These are phyloP conservation scores for Microsporum ferrugineum DNA, from an alignment of 2,329 filamentous ascomycete species.

Conservation along the genomic window DNA sequence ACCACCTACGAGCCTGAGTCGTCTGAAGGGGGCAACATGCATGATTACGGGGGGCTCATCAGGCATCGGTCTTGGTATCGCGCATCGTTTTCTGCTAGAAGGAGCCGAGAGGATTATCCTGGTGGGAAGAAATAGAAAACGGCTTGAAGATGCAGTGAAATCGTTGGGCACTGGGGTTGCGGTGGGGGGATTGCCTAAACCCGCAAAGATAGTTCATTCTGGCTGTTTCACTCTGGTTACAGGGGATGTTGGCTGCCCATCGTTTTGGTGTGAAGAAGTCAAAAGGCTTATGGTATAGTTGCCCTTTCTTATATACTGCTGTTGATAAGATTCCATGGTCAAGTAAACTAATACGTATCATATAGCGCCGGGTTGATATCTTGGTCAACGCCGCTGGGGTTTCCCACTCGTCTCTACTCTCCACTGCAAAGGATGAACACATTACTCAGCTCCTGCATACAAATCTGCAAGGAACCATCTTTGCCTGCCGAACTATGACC, in stretches of 20 bases:
- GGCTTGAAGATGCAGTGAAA: constrained; percentile 33
- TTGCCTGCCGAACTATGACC: constrained; percentile 30
- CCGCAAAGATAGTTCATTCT: constrained; percentile 4
- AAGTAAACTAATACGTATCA: not conserved
- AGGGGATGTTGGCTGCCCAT: constrained; percentile 25
- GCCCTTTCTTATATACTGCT: not conserved
- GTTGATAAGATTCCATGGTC: not conserved
- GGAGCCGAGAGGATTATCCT: constrained; percentile 50
- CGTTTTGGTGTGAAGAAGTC: constrained; percentile 24
- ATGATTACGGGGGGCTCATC: constrained; percentile 60
- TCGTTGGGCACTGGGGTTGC: constrained; percentile 12
- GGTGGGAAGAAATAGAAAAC: constrained; percentile 45
- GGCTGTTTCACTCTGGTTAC: constrained; percentile 18
- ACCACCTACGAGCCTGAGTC: not conserved
- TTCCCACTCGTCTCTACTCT: constrained; percentile 53
- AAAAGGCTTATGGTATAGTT: constrained; percentile 29
- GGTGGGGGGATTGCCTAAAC: constrained; percentile 6
- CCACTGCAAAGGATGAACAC: constrained; percentile 40
- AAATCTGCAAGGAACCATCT: constrained; percentile 49
- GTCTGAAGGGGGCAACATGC: constrained; percentile 28
- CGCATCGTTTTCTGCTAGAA: constrained; percentile 51
- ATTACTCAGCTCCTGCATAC: constrained; percentile 52
- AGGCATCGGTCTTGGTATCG: constrained; percentile 59
- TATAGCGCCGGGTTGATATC: constrained; percentile 39
- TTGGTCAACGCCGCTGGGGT: constrained; percentile 74